Evolutionary conservation across 2,329 filamentous ascomycete species (phyloP), one percentile per base, ranked within the genome.

Genomic region (Ustulina deusta): DNA sequence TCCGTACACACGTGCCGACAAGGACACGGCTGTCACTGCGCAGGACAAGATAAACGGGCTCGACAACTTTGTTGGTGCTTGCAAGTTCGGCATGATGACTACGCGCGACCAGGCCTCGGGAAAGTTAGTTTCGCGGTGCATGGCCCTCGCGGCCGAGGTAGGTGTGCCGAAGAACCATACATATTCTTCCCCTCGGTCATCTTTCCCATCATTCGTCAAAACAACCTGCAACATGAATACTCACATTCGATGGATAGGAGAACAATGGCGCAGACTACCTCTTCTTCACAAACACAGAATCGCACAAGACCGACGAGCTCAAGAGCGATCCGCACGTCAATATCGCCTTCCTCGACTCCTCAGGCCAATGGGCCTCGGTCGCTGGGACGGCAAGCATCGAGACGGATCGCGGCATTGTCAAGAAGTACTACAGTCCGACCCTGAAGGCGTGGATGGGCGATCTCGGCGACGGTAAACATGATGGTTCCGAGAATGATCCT

Each of bases 221-320:
- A n/a, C 48, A 7, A 46, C 17, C n/a, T 42, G 22, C 5, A 48
- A 34, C 5, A 51, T 51, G 27, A 36, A 20, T 2, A 11, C n/a
- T 36, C 11, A 55, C 32, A 13, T 13, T 15, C 46, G 5, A n/a
- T 11, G 6, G 4, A 36, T 2, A 95, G 92, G 93, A 97, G 81
- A 84, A 86, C 69, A 90, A 90, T 71, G 91, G 92, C 75, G 85
- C 94, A 65, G 93, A 97, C 78, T 87, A 96, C 64, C 87, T 97
- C 79, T 97, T 97, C 86, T 91, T 96, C 84, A 94, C 93, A 77
- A 97, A 97, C 84, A 94, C 93, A 70, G 92, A 95, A 78, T 94
- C 92, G 10, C 89, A 93, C 81, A 97, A 97, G 85, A 94, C 93
- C 5, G 87, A 93, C 79, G 93, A 97, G 76, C 86, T 97, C 48